Base-by-base conservation (phyloP, 2,329 filamentous ascomycete species). In the Diplodia scrobiculata region DNA sequence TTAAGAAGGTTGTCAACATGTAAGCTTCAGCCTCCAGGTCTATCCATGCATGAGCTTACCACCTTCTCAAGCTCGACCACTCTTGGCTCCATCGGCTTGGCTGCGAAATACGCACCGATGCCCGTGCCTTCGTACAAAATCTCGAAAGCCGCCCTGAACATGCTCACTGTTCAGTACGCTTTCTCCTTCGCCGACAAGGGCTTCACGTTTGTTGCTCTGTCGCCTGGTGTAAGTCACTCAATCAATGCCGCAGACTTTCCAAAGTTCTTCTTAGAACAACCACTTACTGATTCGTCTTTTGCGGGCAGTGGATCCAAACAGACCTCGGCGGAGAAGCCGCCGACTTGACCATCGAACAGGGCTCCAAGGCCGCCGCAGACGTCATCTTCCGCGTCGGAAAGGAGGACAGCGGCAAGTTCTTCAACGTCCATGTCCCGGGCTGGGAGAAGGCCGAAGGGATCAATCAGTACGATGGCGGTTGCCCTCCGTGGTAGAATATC, bases 61-160 rank as follows among this genome's bases (percentile, higher is more conserved):
- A 48, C 9, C 65, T 25, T 25, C 25, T 5, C n/a, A 45, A 81
- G 79, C 50, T 78, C 79, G 3, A 76, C 78, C 1, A 79, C 77
- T 0, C 52, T 83, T 2, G 81, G 79, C 32, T 83, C 81, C 0
- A 78, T 82, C 4, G 63, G 72, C 21, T 64, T 70, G 67, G 72
- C 73, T 0, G 13, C 69, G 0, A 54, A 52, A 3, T 78, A 68
- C 64, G 63, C 51, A 1, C 47, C 63, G 0, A 66, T 71, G 14
- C 74, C 75, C 0, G 51, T 68, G 0, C 79, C 79, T 0, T 75
- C 77, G 0, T 80, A 80, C 74, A 77, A 81, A 67, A 76, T 83
- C 68, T 77, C 79, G 17, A 84, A 84, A 68, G 77, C 82, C 0
- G 81, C 81, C 0, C 65, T 83, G 67, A 82, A 83, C 67, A 79